phyloP scores from a whole-genome alignment of 2,329 filamentous ascomycete species.

The Kalmusia sp. region DNA sequence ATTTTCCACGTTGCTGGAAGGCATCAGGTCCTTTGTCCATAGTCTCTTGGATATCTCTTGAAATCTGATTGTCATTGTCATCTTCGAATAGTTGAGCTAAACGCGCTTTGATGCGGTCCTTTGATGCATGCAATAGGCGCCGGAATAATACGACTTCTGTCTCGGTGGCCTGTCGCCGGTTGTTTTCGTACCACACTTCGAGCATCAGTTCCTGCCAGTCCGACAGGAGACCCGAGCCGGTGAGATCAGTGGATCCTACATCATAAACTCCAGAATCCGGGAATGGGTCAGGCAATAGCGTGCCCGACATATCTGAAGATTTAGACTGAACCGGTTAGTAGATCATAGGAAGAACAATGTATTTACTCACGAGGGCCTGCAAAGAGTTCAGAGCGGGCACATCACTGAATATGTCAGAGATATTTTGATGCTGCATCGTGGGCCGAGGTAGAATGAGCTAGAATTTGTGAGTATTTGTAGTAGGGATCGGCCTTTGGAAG shows the following conservation, averaged over 20 bases:
- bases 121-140: constrained; percentile 1
- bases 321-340: background rate
- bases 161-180: constrained; percentile 5
- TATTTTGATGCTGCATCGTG: no score
- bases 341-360: no score
- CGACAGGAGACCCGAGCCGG: background rate
- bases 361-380: no score
- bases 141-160: constrained; percentile 5
- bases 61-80: background rate
- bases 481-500: no score
- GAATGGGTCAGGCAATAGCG: background rate
- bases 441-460: no score
- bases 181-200: constrained; percentile 9
- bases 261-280: constrained; percentile 5
- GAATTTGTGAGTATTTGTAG: no score
- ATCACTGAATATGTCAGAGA: no score
- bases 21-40: background rate
- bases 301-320: background rate
- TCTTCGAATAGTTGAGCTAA: constrained; percentile 6
- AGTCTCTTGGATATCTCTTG: background rate
- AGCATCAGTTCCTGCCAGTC: constrained; percentile 14
- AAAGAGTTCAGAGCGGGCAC: no score
- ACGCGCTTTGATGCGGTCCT: constrained; percentile 7
- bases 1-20: background rate
- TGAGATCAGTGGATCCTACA: background rate